Conservation (phyloP, 495 filamentous ascomycete species). For the Podospora fimiseda region DNA sequence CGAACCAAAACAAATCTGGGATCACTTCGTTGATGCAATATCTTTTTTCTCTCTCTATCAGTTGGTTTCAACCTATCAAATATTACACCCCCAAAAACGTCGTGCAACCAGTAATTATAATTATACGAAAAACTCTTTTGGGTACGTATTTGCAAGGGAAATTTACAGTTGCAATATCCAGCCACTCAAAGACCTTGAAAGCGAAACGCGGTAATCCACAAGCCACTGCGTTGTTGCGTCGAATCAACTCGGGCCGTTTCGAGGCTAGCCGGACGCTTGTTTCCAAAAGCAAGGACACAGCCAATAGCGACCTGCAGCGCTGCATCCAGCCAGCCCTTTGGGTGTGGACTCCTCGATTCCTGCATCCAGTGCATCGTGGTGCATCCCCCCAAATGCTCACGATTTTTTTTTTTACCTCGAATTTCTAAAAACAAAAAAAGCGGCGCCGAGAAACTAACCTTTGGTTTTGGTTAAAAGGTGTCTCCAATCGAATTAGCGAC, state of each 20-base stretch:
- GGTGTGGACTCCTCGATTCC: conserved; percentile 5
- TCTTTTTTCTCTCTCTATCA: too few relatives aligned
- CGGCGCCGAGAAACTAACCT: conserved; percentile 10
- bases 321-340: conserved; percentile 8
- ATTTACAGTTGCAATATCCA: neutral
- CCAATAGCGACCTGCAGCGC: conserved; percentile 16
- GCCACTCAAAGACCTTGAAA: neutral
- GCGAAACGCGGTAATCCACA: neutral
- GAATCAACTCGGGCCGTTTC: conserved; percentile 18
- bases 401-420: conserved; percentile 9
- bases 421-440: conserved; percentile 12
- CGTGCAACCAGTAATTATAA: neutral
- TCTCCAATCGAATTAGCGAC: too few relatives aligned
- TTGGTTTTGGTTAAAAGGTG: neutral
- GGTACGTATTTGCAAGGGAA: too few relatives aligned
- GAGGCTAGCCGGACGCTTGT: conserved; percentile 13
- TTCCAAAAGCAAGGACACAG: conserved; percentile 14
- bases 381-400: conserved; percentile 1
- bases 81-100: neutral
- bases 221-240: conserved; percentile 2
- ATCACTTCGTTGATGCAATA: too few relatives aligned
- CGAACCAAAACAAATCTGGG: too few relatives aligned
- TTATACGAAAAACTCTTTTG: neutral
- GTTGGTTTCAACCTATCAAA: too few relatives aligned
- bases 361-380: conserved; percentile 9